phyloP scores from a whole-genome alignment of 805 yeast genomes.

The Cyberlindnera suaveolens region DNA sequence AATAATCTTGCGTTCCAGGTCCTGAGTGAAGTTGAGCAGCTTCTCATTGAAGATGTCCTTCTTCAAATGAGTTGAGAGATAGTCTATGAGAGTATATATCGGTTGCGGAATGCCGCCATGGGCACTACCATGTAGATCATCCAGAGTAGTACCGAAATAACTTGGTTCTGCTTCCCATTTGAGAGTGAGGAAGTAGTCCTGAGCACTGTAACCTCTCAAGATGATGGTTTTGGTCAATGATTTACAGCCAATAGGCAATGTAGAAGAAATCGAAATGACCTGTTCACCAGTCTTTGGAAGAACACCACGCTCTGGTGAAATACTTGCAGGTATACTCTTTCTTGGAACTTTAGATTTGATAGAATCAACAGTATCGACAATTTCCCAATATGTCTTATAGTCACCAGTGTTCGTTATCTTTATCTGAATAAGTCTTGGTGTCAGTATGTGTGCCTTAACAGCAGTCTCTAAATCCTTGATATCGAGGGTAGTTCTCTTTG shows the following conservation, averaged over 20 bases:
- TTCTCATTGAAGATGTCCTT: conserved; percentile 24
- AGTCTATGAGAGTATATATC: conserved; percentile 25
- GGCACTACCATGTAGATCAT: conserved; percentile 21
- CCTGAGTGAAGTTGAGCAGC: conserved; percentile 16
- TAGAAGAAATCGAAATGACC: conserved; percentile 17
- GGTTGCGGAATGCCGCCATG: conserved; percentile 28
- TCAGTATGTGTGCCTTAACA: conserved; percentile 20
- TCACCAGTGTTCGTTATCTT: conserved; percentile 31
- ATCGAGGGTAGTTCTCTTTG: conserved; percentile 33
- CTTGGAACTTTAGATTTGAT: conserved; percentile 15
- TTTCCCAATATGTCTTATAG: conserved; percentile 32
- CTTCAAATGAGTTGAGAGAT: conserved; percentile 21
- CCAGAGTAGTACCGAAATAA: conserved; percentile 28
- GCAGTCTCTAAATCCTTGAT: conserved; percentile 30
- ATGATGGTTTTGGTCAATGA: conserved; percentile 21
- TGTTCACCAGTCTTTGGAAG: conserved; percentile 24
- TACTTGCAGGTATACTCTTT: conserved; percentile 14
- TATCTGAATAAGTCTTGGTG: conserved; percentile 20
- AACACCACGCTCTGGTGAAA: conserved; percentile 25
- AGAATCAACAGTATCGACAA: conserved; percentile 27
- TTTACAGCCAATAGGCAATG: conserved; percentile 23
- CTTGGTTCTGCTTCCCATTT: conserved; percentile 20
- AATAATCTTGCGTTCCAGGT: conserved; percentile 18
- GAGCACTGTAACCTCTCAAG: conserved; percentile 23
- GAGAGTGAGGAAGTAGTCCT: conserved; percentile 28